phyloP scores from a whole-genome alignment of 2,329 filamentous ascomycete species.

The Aspergillus novofumigatus region DNA sequence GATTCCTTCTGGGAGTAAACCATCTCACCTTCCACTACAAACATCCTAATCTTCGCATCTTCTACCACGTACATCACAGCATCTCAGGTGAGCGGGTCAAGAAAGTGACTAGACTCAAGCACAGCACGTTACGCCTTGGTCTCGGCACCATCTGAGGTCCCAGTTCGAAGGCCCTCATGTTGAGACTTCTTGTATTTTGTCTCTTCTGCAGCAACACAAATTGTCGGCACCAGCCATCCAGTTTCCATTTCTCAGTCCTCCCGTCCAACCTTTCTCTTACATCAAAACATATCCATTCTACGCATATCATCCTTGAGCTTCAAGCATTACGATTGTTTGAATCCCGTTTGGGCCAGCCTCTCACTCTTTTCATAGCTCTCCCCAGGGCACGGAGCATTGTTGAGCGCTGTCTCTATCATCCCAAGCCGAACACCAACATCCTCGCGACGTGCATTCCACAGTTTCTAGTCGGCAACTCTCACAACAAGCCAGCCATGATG shows the following conservation, averaged over 20 bases:
- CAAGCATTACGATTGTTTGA: not conserved
- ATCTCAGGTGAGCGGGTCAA: not conserved
- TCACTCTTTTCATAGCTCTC: not conserved
- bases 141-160: not conserved
- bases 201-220: not conserved
- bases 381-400: not conserved
- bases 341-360: not conserved
- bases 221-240: not conserved
- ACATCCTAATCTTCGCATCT: not conserved
- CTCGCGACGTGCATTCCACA: not conserved
- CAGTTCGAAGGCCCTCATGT: not conserved
- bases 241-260: not conserved
- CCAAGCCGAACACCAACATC: not conserved
- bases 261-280: not conserved
- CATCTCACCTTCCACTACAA: not conserved
- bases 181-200: not conserved
- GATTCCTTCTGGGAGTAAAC: not conserved
- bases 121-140: not conserved
- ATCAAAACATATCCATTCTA: not conserved
- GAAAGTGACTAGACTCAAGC: not conserved
- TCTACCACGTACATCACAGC: not conserved
- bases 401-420: not conserved
- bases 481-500: slow-evolving; percentile 1
- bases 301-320: not conserved
- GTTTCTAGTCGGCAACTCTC: not conserved